Evolutionary conservation across 805 yeast species (phyloP).

Genomic region (Lipomyces japonicus): DNA sequence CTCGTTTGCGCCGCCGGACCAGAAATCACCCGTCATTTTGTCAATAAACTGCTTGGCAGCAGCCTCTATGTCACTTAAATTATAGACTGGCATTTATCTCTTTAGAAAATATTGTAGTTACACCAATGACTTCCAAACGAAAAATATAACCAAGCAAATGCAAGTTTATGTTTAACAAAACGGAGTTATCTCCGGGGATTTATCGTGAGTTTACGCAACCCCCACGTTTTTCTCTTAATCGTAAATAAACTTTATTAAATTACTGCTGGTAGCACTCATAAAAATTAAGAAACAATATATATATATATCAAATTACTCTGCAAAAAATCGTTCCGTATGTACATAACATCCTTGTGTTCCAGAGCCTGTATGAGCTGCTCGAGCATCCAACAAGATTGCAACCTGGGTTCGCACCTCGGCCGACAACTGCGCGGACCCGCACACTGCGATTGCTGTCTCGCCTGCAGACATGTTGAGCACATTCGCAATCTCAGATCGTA

Average conservation of each 20-base stretch:
- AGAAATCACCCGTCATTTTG: conserved; percentile 26
- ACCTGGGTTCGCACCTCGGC: conserved; percentile 18
- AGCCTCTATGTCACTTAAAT: conserved; percentile 25
- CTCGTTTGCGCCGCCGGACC: conserved; percentile 32
- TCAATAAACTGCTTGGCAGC: conserved; percentile 15
- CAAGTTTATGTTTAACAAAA: too few species aligned
- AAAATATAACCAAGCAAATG: too few species aligned
- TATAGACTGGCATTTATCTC: conserved; percentile 10
- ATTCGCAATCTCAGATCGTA: conserved; percentile 1
- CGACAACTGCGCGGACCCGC: conserved; percentile 25
- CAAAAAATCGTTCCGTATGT: conserved; percentile 24
- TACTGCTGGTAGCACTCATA: too few species aligned
- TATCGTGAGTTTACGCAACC: too few species aligned
- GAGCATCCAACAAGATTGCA: conserved; percentile 22
- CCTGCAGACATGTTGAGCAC: conserved; percentile 19
- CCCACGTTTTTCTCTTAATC: too few species aligned
- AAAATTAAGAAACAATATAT: too few species aligned
- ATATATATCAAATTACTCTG: too few species aligned
- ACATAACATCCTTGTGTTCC: conserved; percentile 30
- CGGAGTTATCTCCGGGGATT: too few species aligned
- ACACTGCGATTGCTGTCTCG: conserved; percentile 27
- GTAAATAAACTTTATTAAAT: too few species aligned
- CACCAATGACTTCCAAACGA: background rate
- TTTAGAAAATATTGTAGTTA: too few species aligned
- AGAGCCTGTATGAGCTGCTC: conserved; percentile 29